A percentile compares a stretch with the other conserved stretches of the same genome.
Evolutionary conservation across 1,284 basidiomycete species (phyloP).

Genomic region (Pterulicium gracile): DNA sequence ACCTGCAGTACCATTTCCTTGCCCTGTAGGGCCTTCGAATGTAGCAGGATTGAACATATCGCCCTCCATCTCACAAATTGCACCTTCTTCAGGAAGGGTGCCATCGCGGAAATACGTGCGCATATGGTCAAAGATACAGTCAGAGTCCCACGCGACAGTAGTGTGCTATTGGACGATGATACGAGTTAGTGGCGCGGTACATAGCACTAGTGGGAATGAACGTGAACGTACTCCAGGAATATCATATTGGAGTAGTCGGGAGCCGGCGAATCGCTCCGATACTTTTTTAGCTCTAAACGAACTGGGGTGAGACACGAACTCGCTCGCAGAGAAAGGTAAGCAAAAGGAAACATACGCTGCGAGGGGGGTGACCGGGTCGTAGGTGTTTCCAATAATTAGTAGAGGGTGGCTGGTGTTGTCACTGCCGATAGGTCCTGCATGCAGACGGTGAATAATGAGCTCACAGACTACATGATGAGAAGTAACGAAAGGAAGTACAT

Average conservation of each 20-base stretch:
- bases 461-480: neutral
- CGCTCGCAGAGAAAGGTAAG: neutral
- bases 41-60: too few relatives aligned
- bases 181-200: neutral
- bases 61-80: too few relatives aligned
- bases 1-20: too few relatives aligned
- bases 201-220: neutral
- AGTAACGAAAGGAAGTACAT: neutral
- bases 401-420: conserved; percentile 1
- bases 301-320: neutral
- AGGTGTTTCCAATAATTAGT: neutral
- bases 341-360: neutral
- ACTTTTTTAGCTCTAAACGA: neutral
- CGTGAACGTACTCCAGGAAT: neutral
- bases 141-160: neutral
- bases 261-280: neutral
- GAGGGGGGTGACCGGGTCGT: neutral
- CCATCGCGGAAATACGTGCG: conserved; percentile 31
- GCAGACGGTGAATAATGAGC: neutral
- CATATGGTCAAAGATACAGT: neutral
- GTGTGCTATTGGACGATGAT: neutral
- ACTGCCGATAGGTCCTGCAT: neutral
- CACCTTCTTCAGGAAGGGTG: conserved; percentile 26
- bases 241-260: neutral
- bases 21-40: too few relatives aligned